phyloP scores from a whole-genome alignment of 306 rosid genomes.

The Cucurbita ficifolia region DNA sequence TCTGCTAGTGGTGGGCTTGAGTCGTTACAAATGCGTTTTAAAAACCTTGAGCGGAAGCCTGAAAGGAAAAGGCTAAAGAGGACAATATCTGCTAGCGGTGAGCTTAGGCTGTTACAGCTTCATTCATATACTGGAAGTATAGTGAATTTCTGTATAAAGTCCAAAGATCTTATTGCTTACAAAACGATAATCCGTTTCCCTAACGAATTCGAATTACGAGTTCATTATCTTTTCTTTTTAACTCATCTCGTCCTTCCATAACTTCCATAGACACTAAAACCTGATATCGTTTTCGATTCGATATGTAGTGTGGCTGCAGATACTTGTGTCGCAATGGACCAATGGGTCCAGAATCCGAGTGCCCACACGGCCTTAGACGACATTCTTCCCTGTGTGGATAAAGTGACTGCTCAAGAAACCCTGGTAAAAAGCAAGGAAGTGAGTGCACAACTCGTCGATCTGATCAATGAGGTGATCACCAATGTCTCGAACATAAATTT shows the following conservation, averaged over 20 bases:
- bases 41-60: too few relatives aligned
- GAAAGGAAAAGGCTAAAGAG: too few relatives aligned
- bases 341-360: slow-evolving; percentile 29
- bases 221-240: not conserved
- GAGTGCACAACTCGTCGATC: slow-evolving; percentile 21
- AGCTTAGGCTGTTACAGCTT: too few relatives aligned
- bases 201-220: not conserved
- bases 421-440: slow-evolving; percentile 32
- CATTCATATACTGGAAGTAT: too few relatives aligned
- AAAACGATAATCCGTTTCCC: not conserved
- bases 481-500: slow-evolving; percentile 34
- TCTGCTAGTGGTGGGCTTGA: too few relatives aligned
- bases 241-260: not conserved
- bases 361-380: slow-evolving; percentile 34
- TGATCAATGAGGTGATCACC: slow-evolving; percentile 29
- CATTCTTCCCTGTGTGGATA: slow-evolving; percentile 32
- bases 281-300: not conserved
- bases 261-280: not conserved
- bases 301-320: slow-evolving; percentile 25
- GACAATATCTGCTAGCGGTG: too few relatives aligned
- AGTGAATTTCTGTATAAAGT: too few relatives aligned
- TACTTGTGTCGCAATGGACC: slow-evolving; percentile 36
- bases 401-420: slow-evolving; percentile 29
- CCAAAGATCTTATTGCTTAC: not conserved
- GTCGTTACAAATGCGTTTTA: too few relatives aligned